Percentiles rank a stretch among this genome's conserved stretches.
These are phyloP conservation scores for Tremella fuciformis DNA, from an alignment of 768 basidiomycete species.

Conservation along the genomic window DNA sequence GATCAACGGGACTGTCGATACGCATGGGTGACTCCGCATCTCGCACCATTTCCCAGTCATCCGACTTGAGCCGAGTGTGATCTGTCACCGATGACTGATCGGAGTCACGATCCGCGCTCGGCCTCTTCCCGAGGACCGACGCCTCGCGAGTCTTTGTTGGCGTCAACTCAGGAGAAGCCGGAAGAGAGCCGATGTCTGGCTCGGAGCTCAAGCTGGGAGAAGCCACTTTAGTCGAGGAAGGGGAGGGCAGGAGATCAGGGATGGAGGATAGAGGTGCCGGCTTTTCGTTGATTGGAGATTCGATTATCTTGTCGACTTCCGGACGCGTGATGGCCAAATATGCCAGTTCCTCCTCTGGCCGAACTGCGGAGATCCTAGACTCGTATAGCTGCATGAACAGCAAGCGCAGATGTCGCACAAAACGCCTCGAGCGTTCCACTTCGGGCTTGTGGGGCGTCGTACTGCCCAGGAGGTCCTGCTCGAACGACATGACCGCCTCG, in stretches of 20 bases:
- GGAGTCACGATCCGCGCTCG: slow-evolving; percentile 44
- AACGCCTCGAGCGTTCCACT: slow-evolving; percentile 41
- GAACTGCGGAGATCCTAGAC: slow-evolving; percentile 37
- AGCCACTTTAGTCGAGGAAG: slow-evolving; percentile 32
- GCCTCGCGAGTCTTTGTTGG: slow-evolving; percentile 3
- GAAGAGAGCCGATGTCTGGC: slow-evolving; percentile 1
- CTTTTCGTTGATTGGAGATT: slow-evolving; percentile 12
- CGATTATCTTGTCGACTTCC: slow-evolving; percentile 38
- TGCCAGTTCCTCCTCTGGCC: slow-evolving; percentile 49
- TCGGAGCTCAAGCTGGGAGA: slow-evolving; percentile 21
- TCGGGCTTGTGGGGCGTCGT: slow-evolving; percentile 23
- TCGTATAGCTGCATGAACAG: slow-evolving; percentile 42
- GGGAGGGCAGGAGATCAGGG: slow-evolving; percentile 28
- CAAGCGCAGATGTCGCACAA: slow-evolving; percentile 38
- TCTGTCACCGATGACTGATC: slow-evolving; percentile 23
- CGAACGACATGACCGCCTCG: slow-evolving; percentile 41
- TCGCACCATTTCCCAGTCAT: slow-evolving; percentile 12
- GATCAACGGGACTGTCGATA: neutral
- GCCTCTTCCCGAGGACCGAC: slow-evolving; percentile 45
- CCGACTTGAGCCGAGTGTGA: slow-evolving; percentile 20
- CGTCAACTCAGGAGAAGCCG: slow-evolving; percentile 8
- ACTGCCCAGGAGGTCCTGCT: slow-evolving; percentile 15
- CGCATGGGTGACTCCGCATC: slow-evolving; percentile 9
- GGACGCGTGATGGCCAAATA: slow-evolving; percentile 50
- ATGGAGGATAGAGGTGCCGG: slow-evolving; percentile 24